These are phyloP conservation scores for Periconia sp. DNA, from an alignment of 2,329 filamentous ascomycete genomes.

Conservation along the genomic window DNA sequence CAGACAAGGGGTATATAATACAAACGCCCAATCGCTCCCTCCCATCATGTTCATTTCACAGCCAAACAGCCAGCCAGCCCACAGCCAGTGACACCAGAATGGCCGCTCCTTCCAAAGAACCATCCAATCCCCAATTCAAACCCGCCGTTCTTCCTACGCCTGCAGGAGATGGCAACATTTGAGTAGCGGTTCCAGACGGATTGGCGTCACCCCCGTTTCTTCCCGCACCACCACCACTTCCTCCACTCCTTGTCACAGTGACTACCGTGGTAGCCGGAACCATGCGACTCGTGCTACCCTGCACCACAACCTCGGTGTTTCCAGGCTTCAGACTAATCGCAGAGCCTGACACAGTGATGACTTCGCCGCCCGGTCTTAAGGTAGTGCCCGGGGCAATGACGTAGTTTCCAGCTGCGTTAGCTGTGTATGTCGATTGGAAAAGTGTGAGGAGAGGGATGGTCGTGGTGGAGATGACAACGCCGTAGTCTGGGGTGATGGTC, in stretches of 20 bases:
- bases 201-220: background rate
- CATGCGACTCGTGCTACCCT: constrained; percentile 24
- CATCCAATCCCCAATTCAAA: constrained; percentile 3
- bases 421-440: constrained; percentile 40
- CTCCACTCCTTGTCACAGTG: constrained; percentile 13
- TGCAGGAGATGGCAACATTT: constrained; percentile 12
- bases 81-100: constrained; percentile 16
- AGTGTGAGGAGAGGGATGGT: constrained; percentile 40
- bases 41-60: constrained; percentile 8
- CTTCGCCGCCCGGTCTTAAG: constrained; percentile 40
- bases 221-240: background rate
- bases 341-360: constrained; percentile 36
- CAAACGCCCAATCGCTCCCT: background rate
- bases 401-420: constrained; percentile 49
- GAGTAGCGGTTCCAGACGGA: background rate
- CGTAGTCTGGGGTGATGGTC: constrained; percentile 18
- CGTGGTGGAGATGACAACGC: constrained; percentile 23
- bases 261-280: constrained; percentile 25
- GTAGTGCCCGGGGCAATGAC: constrained; percentile 41
- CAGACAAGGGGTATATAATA: background rate
- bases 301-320: constrained; percentile 29
- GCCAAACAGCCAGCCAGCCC: constrained; percentile 17
- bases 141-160: background rate
- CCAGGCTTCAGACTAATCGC: constrained; percentile 33
- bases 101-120: constrained; percentile 13